Evolutionary conservation across 495 filamentous ascomycete genomes (phyloP), one percentile per base, ranked within the genome.

Genomic region (Podospora fimiseda): DNA sequence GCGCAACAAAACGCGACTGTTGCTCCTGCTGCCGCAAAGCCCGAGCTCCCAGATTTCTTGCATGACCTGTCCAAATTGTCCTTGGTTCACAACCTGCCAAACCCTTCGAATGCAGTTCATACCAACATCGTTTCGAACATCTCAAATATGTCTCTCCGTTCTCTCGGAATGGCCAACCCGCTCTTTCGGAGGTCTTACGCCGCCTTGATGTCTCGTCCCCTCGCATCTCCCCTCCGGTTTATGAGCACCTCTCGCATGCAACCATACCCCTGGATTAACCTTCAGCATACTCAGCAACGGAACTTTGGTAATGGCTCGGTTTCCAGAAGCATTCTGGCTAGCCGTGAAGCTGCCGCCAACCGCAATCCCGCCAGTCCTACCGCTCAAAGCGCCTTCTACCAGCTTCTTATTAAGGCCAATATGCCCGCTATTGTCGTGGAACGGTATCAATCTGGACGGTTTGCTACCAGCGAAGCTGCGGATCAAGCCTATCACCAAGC

Each of bases 401-500:
- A 89, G 61, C 84, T 89, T 30, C 80, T 97, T n/a, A 73, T 96
- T 19, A 85, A 82, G 57, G 90, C 90, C 9, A 89, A 94, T 62
- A 90, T 96, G 84, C 88, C 93, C 5, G 84, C 88, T 6, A 95
- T 97, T 45, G 74, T 97, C 23, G 77, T 95, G 38, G 90, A 97
- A 64, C 77, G 93, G 58, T 90, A 95, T 66, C 84, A 89, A 57
- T 89, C 82, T 23, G 87, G 63, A 51, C 81, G 85, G 44, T 97
- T 90, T 72, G 89, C 91, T 1, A 81, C 77, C 6, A 95, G 90
- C 63, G 60, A 78, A 8, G 74, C 80, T 18, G 85, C 86, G 44
- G 88, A 92, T 39, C 72, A 79, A 15, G 80, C 83, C 22, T 96
- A 95, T 62, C 72, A 81, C 11, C 79, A 82, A 57, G 90, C 93